These are phyloP conservation scores for Rhododendron kiyosumense DNA, from an alignment of 148 eudicot genomes.

Conservation along the genomic window DNA sequence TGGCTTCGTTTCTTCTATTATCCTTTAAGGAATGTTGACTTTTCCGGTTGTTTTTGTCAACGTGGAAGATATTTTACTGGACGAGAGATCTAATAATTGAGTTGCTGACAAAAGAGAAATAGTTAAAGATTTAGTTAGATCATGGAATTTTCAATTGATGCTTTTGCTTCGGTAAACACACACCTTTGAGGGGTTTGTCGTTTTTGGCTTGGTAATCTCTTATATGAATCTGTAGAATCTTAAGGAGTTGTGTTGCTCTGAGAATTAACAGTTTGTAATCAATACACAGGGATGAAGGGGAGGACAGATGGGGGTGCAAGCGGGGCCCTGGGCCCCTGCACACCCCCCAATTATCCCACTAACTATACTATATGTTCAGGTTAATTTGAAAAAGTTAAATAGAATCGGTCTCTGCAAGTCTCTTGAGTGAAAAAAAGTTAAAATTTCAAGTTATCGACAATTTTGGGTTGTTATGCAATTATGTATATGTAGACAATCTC, in stretches of 20 bases:
- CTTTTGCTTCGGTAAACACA: background rate
- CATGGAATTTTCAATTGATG: background rate
- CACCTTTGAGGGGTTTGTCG: background rate
- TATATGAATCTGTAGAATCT: background rate
- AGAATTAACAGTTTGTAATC: background rate
- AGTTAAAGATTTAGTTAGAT: background rate
- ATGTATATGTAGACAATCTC: no score
- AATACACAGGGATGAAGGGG: background rate
- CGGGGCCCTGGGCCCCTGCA: no score
- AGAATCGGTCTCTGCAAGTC: no score
- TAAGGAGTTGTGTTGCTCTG: background rate
- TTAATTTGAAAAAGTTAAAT: no score
- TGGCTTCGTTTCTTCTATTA: background rate
- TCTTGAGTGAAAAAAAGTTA: no score
- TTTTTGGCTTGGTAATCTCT: background rate
- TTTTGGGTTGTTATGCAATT: no score
- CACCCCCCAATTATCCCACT: no score
- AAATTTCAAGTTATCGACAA: no score
- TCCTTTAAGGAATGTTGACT: background rate
- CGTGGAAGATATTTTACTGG: background rate
- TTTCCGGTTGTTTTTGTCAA: background rate
- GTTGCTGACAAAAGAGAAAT: background rate
- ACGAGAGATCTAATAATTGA: background rate
- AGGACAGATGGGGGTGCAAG: no score
- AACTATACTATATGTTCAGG: no score